Percentiles rank a stretch among this genome's conserved stretches.
These are phyloP conservation scores for Dipodascus albidus DNA, from an alignment of 805 yeast genomes.

Conservation along the genomic window DNA sequence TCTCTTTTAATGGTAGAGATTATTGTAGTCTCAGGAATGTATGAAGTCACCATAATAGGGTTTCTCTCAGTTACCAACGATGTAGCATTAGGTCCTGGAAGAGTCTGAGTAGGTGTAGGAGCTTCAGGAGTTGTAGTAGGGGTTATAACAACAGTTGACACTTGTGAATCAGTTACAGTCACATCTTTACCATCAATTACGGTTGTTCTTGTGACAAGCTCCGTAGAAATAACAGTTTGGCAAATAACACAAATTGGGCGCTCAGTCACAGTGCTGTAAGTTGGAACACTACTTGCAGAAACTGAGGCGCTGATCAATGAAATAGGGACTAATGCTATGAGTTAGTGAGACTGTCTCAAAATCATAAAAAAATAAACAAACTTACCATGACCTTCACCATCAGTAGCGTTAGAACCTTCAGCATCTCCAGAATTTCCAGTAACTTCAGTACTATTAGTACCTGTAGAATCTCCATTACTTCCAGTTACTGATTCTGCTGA, in stretches of 20 bases:
- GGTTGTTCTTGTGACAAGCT: neutral
- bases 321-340: neutral
- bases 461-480: neutral
- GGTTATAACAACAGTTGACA: neutral
- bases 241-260: neutral
- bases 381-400: neutral
- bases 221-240: neutral
- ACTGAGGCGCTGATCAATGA: too few relatives aligned
- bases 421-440: neutral
- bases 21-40: neutral
- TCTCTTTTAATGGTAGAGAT: neutral
- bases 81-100: neutral
- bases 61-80: neutral
- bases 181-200: neutral
- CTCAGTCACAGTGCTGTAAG: neutral
- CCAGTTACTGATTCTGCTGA: neutral
- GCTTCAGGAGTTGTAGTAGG: slow-evolving; percentile 1
- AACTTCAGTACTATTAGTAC: neutral
- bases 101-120: neutral
- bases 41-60: neutral
- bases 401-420: neutral
- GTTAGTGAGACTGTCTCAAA: neutral
- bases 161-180: neutral
- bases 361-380: neutral
- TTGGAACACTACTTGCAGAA: too few relatives aligned